Base-by-base conservation (phyloP, 371 early-diverging fungal species). In the Mortierella sp. region DNA sequence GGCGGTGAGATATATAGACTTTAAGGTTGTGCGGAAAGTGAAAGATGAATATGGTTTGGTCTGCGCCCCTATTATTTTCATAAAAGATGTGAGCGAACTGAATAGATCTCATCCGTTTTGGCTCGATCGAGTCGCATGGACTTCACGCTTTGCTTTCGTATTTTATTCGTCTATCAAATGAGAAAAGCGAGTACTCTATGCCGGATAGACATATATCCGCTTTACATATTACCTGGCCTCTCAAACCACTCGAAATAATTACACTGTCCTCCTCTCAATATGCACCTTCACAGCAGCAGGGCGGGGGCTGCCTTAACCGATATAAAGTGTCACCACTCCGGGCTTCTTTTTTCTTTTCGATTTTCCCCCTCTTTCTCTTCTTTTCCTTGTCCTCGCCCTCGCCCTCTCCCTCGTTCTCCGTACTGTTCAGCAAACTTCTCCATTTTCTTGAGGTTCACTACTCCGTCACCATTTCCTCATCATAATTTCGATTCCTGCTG, bases 151-250 rank as follows among this genome's bases (percentile, higher is more conserved):
- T 8, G 53, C 26, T 50, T 50, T 8, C 4, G 24, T 30, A n/a
- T n/a, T n/a, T n/a, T n/a, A n/a, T n/a, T n/a, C n/a, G n/a, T n/a
- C n/a, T n/a, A n/a, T n/a, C n/a, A 27, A 12, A 12, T 4, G 37
- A 7, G 37, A 34, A 51, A 21, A 30, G 31, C 24, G 48, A 26
- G 24, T 34, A 34, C 0, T 34, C 26, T 21, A 27, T 7, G 34
- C 56, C 64, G 64, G 64, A n/a, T 64, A 56, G 64, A 64, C 64
- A 19, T 42, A 64, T 64, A 64, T 27, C 56, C 64, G 64, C 28
- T 41, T 32, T n/a, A n/a, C n/a, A n/a, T n/a, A n/a, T n/a, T n/a
- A n/a, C n/a, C n/a, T n/a, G n/a, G n/a, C n/a, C n/a, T n/a, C n/a
- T n/a, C n/a, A n/a, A n/a, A n/a, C n/a, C n/a, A n/a, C n/a, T n/a